These are phyloP conservation scores for Kockiozyma suomiensis DNA, from an alignment of 805 yeast genomes.

Conservation along the genomic window DNA sequence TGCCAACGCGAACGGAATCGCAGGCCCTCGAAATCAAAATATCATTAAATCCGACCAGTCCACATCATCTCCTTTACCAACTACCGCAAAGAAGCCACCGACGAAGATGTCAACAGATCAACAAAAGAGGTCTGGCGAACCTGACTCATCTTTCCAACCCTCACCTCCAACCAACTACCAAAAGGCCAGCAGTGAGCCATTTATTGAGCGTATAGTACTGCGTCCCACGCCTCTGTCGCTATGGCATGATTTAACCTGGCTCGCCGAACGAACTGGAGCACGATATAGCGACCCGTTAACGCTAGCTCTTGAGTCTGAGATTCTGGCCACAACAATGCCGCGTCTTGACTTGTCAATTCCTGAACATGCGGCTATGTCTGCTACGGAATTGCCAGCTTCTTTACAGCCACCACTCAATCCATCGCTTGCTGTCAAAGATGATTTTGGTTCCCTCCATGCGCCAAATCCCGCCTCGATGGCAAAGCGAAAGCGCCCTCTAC, in stretches of 20 bases:
- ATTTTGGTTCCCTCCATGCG: conserved; percentile 33
- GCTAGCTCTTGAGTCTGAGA: conserved; percentile 84
- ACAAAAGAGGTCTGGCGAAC: neutral
- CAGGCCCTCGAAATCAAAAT: neutral
- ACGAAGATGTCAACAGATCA: neutral
- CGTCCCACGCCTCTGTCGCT: conserved; percentile 78
- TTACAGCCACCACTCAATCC: conserved; percentile 3
- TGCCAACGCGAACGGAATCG: conserved; percentile 41
- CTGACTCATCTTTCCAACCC: neutral
- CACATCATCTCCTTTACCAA: neutral
- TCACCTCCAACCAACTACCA: neutral
- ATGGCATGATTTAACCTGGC: conserved; percentile 68
- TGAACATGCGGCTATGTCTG: neutral
- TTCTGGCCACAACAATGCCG: conserved; percentile 74
- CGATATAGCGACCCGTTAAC: conserved; percentile 79
- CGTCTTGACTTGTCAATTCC: conserved; percentile 71
- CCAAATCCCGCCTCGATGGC: conserved; percentile 28
- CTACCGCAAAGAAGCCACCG: neutral
- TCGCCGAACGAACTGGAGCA: conserved; percentile 74
- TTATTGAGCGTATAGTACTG: conserved; percentile 73
- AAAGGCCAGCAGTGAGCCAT: conserved; percentile 50
- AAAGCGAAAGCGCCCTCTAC: conserved; percentile 50
- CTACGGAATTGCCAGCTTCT: neutral
- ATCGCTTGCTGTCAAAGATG: conserved; percentile 7
- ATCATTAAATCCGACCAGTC: neutral